Conservation (phyloP, 129 eudicot genomes). For the Glebionis coronaria region DNA sequence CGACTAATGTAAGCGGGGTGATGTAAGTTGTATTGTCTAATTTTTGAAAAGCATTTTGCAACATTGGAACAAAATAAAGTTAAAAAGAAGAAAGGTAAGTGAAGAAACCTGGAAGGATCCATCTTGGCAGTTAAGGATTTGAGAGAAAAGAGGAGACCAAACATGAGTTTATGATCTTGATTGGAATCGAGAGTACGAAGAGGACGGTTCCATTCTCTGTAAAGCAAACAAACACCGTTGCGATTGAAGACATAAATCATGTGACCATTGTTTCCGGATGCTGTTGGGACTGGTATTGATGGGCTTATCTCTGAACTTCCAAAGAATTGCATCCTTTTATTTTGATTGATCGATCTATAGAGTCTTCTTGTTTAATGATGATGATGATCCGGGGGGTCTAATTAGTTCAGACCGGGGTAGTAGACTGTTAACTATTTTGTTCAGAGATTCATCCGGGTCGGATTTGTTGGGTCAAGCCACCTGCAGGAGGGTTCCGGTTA, state of each 20-base stretch:
- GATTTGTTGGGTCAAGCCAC: too few relatives aligned
- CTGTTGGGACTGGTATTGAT: conserved; percentile 79
- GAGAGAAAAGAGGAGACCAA: conserved; percentile 83
- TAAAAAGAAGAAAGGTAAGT: too few relatives aligned
- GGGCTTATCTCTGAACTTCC: conserved; percentile 93
- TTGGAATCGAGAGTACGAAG: conserved; percentile 74
- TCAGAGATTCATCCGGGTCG: too few relatives aligned
- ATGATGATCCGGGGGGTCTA: background rate
- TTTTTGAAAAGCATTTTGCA: background rate
- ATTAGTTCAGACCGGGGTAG: too few relatives aligned
- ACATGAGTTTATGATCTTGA: conserved; percentile 98
- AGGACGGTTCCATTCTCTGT: conserved; percentile 98
- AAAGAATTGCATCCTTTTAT: conserved; percentile 66
- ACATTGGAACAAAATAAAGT: background rate
- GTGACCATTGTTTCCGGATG: conserved; percentile 84
- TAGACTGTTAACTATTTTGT: too few relatives aligned
- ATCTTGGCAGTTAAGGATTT: conserved; percentile 93
- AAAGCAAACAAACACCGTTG: conserved; percentile 85
- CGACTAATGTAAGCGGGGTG: too few relatives aligned
- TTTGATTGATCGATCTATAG: background rate
- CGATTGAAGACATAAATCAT: conserved; percentile 91
- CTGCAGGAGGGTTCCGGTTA: too few relatives aligned
- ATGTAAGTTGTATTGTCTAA: too few relatives aligned
- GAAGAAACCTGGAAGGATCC: conserved; percentile 98
- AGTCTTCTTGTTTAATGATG: conserved; percentile 8